Conservation (phyloP, 2,329 filamentous ascomycete genomes). For the Neofusicoccum sp. region DNA sequence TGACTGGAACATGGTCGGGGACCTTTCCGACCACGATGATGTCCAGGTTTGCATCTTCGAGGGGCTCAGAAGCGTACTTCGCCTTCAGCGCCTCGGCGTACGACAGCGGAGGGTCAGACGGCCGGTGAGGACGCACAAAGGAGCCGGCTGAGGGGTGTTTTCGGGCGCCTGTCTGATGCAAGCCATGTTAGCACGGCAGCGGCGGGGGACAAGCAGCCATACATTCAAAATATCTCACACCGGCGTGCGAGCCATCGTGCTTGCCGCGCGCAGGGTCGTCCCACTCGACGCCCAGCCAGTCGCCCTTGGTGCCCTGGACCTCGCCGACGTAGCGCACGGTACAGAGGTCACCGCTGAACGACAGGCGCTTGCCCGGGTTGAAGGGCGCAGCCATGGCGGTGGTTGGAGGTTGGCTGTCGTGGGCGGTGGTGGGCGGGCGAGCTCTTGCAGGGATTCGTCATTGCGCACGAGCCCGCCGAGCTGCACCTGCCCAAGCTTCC, state of each 20-base stretch:
- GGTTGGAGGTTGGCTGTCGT: neutral
- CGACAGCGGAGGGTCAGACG: constrained; percentile 63
- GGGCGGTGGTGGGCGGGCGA: neutral
- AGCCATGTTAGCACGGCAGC: neutral
- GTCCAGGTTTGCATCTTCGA: constrained; percentile 2
- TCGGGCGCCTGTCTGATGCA: constrained; percentile 56
- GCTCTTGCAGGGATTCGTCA: constrained; percentile 19
- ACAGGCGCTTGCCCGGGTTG: constrained; percentile 71
- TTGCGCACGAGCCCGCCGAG: constrained; percentile 11
- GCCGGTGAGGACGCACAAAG: constrained; percentile 77
- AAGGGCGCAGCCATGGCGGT: constrained; percentile 23
- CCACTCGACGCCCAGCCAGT: constrained; percentile 96
- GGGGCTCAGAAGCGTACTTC: constrained; percentile 72
- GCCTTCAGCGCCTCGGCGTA: constrained; percentile 77
- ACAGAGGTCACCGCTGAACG: constrained; percentile 73
- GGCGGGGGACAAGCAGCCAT: neutral
- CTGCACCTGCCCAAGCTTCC: constrained; percentile 17
- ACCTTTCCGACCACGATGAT: constrained; percentile 13
- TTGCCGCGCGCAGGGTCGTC: constrained; percentile 84
- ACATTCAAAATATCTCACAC: constrained; percentile 81
- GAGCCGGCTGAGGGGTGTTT: constrained; percentile 72
- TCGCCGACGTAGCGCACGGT: constrained; percentile 81
- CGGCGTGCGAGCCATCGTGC: constrained; percentile 81
- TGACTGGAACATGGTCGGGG: constrained; percentile 27
- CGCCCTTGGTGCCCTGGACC: constrained; percentile 71